Evolutionary conservation across 441 rosid species (phyloP), one percentile per base, ranked within the genome.

Genomic region (Metrosideros polymorpha): DNA sequence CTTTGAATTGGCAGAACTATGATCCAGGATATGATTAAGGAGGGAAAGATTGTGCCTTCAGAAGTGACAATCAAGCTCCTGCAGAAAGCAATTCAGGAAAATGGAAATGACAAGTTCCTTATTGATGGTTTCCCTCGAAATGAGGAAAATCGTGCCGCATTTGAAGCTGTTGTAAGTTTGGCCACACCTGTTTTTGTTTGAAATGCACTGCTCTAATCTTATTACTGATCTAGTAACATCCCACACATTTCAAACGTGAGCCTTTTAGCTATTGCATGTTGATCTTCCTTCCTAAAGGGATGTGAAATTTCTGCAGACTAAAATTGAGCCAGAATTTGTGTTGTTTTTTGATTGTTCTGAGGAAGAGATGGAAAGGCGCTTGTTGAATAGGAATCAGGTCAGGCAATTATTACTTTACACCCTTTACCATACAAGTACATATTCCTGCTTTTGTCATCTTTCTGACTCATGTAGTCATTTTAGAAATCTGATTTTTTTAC

Each of bases 41-140:
- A 95, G 82, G 99, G 99, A 83, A 96, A 93, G 89, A 95, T 97
- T 85, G 99, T 97, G 66, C 98, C 99, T 17, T 96, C 99, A 25
- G 98, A 94, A 93, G 98, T 97, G 27, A 97, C 99, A 42, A 91
- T 95, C 79, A 94, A 93, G 90, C 99, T 97, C 87, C 96, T 97
- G 86, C 93, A 96, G 87, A 92, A 92, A 87, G 99, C 98, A 86
- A 94, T 96, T 89, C 90, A 88, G 84, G 97, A 93, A 89, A 91
- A 86, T 87, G 96, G 92, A 32, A 96, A 97, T 42, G 93, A 93
- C 90, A 97, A 94, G 89, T 95, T 97, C 86, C 94, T 97, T 50
- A 95, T 97, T 82, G 98, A 97, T 93, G 99, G 98, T 53, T 97
- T 97, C 86, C 99, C 99, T 89, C 94, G 97, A 35, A 97, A 97